phyloP scores from a whole-genome alignment of 768 basidiomycete species.

The Dentipellis sp. region DNA sequence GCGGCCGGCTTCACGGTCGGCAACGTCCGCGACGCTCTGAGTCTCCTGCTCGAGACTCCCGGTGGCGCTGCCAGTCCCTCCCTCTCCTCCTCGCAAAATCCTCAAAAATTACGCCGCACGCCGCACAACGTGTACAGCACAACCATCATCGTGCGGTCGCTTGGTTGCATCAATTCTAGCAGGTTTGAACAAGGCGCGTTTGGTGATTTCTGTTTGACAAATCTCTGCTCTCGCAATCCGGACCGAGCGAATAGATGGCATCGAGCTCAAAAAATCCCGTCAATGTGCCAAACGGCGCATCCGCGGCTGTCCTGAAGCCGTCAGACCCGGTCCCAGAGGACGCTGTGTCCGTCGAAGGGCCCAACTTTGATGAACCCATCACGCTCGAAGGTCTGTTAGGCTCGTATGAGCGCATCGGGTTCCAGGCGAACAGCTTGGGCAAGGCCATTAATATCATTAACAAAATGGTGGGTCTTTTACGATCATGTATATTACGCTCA shows the following conservation, averaged over 20 bases:
- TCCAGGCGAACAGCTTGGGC: constrained; percentile 92
- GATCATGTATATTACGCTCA: not conserved
- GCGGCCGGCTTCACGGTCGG: not conserved
- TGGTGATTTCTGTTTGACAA: no score
- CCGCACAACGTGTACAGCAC: no score
- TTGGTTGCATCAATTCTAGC: no score
- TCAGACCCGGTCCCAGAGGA: constrained; percentile 63
- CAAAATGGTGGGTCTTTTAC: constrained; percentile 61
- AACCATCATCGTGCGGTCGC: no score
- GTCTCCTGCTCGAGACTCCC: not conserved
- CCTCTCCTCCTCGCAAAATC: not conserved
- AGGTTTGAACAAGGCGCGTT: no score
- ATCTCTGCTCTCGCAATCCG: no score
- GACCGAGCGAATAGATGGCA: not conserved
- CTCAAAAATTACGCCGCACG: not conserved
- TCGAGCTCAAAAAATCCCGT: not conserved
- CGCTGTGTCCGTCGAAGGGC: constrained; percentile 73
- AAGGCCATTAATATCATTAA: constrained; percentile 86
- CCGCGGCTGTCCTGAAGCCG: constrained; percentile 68
- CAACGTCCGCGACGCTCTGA: not conserved
- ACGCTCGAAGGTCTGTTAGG: constrained; percentile 62
- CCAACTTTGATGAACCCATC: constrained; percentile 67
- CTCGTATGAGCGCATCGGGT: constrained; percentile 87
- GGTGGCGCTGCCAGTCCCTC: not conserved
- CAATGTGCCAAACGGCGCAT: constrained; percentile 44